Evolutionary conservation across 2,329 filamentous ascomycete genomes (phyloP).

Genomic region (Onygenales sp.): DNA sequence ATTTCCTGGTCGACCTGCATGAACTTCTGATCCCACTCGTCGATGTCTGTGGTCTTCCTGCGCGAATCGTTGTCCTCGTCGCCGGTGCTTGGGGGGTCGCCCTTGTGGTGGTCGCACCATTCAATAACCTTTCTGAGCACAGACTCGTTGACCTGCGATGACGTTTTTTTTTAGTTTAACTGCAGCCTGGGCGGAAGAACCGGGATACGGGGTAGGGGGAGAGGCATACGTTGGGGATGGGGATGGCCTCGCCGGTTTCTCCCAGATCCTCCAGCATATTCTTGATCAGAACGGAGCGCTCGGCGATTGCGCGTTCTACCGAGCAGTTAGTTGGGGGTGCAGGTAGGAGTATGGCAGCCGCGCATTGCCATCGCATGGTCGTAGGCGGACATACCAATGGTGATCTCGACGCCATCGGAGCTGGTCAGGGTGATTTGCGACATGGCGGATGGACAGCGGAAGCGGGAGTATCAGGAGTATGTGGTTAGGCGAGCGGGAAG

Average conservation of each 20-base stretch:
- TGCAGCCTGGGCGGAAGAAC: background rate
- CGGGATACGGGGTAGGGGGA: background rate
- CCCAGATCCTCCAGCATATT: constrained; percentile 95
- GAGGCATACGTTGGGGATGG: constrained; percentile 53
- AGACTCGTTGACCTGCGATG: constrained; percentile 68
- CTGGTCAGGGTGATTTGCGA: too few species aligned
- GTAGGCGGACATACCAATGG: too few species aligned
- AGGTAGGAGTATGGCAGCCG: too few species aligned
- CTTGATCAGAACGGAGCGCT: constrained; percentile 92
- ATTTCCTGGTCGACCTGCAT: constrained; percentile 99
- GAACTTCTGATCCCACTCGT: constrained; percentile 99
- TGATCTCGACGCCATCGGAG: too few species aligned
- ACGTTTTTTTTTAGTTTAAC: constrained; percentile 1
- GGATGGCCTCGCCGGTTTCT: constrained; percentile 50
- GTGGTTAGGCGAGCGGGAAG: too few species aligned
- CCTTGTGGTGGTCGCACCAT: constrained; percentile 93
- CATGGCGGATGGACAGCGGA: too few species aligned
- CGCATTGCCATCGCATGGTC: too few species aligned
- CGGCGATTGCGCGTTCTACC: constrained; percentile 69
- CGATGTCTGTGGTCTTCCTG: constrained; percentile 98
- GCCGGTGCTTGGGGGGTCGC: constrained; percentile 68
- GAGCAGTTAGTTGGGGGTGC: too few species aligned
- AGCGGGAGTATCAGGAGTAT: too few species aligned
- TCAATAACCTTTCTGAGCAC: constrained; percentile 95
- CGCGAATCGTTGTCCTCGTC: constrained; percentile 90